Evolutionary conservation across 768 basidiomycete species (phyloP), one percentile per base, ranked within the genome.

Genomic region (Amanita pallidorosea): DNA sequence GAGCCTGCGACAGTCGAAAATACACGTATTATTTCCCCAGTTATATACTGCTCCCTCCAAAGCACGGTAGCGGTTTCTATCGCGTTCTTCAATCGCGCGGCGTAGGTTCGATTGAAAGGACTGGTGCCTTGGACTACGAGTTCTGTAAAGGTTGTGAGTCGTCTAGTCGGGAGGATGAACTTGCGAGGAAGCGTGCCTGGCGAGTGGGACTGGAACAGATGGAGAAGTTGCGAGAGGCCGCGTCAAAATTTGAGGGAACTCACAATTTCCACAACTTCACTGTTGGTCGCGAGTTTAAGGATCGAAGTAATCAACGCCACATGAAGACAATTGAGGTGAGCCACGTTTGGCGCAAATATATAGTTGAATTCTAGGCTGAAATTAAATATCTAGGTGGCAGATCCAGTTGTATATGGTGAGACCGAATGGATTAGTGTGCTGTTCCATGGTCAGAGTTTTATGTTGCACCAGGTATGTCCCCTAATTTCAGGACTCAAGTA

Each of bases 211-310:
- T 68, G 2, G 74, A 72, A 7, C 75, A 79, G 20, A 54, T 96
- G 22, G 74, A 73, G 43, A 59, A 66, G 33, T 68, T 96, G 25
- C 72, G 83, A 48, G 67, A 63, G 12, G 65, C 77, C 2, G 79
- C 82, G 4, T 69, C 72, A 47, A 79, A 73, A 59, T 98, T 81
- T 60, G 76, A 86, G 56, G 94, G 89, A 6, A 89, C 90, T 2
- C 93, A 96, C 66, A 98, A 98, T 65, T 99, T 95, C 65, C 93
- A 96, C 66, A 98, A 98, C 62, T 98, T 94, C 60, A 98, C 96
- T 0, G 81, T 97, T 47, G 88, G 82, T 2, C 80, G 86, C 42
- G 89, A 89, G 44, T 92, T 86, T 65, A 67, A 75, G 5, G 95
- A 97, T 63, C 74, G 80, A 17, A 88, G 86, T 53, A 85, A 85